A percentile compares a stretch with the other conserved stretches of the same genome.
Evolutionary conservation across 441 rosid species (phyloP).

Genomic region (Syzygium malaccense): DNA sequence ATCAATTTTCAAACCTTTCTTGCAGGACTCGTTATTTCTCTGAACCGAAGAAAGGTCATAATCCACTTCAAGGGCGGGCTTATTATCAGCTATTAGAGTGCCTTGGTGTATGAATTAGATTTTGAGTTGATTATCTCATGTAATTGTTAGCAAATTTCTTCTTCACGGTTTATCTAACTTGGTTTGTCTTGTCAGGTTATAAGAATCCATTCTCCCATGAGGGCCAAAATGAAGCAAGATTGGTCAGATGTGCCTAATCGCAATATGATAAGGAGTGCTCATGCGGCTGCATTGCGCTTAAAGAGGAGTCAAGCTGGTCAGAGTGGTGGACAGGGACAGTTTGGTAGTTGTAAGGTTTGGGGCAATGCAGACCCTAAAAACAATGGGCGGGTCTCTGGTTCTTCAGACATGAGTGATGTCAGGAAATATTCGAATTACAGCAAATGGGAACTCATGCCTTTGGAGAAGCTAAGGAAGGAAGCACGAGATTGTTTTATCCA

Average conservation of each 20-base stretch:
- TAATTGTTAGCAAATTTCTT: background rate
- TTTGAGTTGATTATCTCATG: background rate
- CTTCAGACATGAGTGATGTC: slow-evolving; percentile 69
- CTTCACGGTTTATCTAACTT: background rate
- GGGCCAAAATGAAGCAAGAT: slow-evolving; percentile 63
- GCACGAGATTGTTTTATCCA: slow-evolving; percentile 65
- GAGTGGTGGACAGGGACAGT: slow-evolving; percentile 48
- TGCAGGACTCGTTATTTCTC: slow-evolving; percentile 96
- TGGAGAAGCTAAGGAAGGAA: slow-evolving; percentile 77
- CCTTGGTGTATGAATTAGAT: slow-evolving; percentile 63
- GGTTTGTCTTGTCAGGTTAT: slow-evolving; percentile 48
- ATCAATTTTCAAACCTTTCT: background rate
- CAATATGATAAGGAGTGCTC: slow-evolving; percentile 68
- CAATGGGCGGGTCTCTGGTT: slow-evolving; percentile 69
- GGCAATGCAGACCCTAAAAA: slow-evolving; percentile 44
- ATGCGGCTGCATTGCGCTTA: slow-evolving; percentile 66
- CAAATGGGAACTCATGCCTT: slow-evolving; percentile 90
- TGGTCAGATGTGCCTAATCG: slow-evolving; percentile 89
- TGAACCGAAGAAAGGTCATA: slow-evolving; percentile 89
- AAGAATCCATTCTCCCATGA: slow-evolving; percentile 94
- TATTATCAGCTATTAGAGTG: slow-evolving; percentile 96
- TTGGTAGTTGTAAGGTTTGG: slow-evolving; percentile 94
- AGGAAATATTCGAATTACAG: slow-evolving; percentile 76
- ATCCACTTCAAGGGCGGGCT: slow-evolving; percentile 98
- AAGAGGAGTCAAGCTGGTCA: slow-evolving; percentile 43